phyloP scores from a whole-genome alignment of 495 filamentous ascomycete genomes.

The Xylaria telfairii region DNA sequence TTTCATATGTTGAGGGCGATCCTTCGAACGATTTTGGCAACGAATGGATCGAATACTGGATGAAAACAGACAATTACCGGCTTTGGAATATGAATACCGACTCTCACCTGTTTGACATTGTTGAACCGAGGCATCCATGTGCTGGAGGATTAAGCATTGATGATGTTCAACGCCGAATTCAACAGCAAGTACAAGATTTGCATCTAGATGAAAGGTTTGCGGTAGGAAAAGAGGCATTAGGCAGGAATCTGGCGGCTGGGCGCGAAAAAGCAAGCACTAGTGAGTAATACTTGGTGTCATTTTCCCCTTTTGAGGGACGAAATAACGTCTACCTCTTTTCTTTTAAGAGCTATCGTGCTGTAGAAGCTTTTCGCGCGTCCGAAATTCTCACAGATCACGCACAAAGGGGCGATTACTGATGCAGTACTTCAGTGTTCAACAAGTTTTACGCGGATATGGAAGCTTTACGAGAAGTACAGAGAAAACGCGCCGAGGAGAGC shows the following conservation, averaged over 20 bases:
- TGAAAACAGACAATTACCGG: slow-evolving; percentile 83
- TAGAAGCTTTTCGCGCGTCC: background rate
- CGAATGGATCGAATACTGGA: slow-evolving; percentile 83
- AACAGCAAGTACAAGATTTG: slow-evolving; percentile 86
- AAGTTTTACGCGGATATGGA: slow-evolving; percentile 91
- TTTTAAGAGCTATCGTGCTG: background rate
- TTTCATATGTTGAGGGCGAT: slow-evolving; percentile 79
- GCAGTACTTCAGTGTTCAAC: slow-evolving; percentile 63
- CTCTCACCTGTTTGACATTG: slow-evolving; percentile 89
- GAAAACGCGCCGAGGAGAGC: slow-evolving; percentile 68
- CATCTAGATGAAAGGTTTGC: slow-evolving; percentile 87
- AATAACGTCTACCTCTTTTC: background rate
- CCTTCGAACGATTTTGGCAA: slow-evolving; percentile 79
- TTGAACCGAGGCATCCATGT: slow-evolving; percentile 90
- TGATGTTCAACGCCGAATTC: slow-evolving; percentile 87
- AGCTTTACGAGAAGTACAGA: slow-evolving; percentile 79
- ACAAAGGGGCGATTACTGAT: background rate
- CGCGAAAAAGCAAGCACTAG: slow-evolving; percentile 77
- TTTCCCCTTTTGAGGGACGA: background rate
- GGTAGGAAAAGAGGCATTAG: slow-evolving; percentile 76
- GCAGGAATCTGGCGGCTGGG: slow-evolving; percentile 79
- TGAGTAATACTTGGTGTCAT: background rate
- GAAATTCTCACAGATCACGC: background rate
- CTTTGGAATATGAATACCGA: slow-evolving; percentile 78
- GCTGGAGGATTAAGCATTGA: slow-evolving; percentile 95